Evolutionary conservation across 768 basidiomycete species (phyloP).

Genomic region (Xerocomus potaroensis): DNA sequence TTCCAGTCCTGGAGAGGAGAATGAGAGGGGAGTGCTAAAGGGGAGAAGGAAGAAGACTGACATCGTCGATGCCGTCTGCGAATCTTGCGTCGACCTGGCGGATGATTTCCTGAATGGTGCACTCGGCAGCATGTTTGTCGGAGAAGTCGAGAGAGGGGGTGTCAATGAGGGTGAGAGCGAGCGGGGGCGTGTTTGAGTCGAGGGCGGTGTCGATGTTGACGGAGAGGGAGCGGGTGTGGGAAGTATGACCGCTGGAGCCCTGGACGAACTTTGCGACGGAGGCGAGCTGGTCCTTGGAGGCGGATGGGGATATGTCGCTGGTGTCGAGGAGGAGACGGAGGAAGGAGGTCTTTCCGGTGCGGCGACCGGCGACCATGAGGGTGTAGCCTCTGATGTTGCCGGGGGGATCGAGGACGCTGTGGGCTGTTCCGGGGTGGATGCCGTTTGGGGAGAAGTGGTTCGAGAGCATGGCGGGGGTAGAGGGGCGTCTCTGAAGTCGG

Average conservation of each 20-base stretch:
- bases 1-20: constrained; percentile 57
- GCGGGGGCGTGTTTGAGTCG: constrained; percentile 42
- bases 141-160: constrained; percentile 76
- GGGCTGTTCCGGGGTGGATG: constrained; percentile 29
- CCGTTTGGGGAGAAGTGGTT: constrained; percentile 16
- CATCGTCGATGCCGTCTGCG: constrained; percentile 71
- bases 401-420: constrained; percentile 25
- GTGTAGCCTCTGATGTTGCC: constrained; percentile 43
- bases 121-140: constrained; percentile 61
- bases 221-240: constrained; percentile 65
- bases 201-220: constrained; percentile 65
- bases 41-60: constrained; percentile 41
- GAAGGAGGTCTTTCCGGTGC: constrained; percentile 85
- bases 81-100: constrained; percentile 70
- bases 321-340: constrained; percentile 84
- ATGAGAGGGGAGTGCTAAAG: constrained; percentile 17
- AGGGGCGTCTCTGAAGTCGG: constrained; percentile 26
- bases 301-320: constrained; percentile 56
- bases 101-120: constrained; percentile 61
- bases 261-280: constrained; percentile 82
- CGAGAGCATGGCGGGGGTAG: constrained; percentile 21
- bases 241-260: constrained; percentile 65
- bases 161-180: constrained; percentile 69
- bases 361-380: constrained; percentile 77
- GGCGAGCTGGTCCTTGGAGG: constrained; percentile 70